A percentile compares a stretch with the other conserved stretches of the same genome.
phyloP scores from a whole-genome alignment of 2,329 filamentous ascomycete species.

The Fusarium aywerte region DNA sequence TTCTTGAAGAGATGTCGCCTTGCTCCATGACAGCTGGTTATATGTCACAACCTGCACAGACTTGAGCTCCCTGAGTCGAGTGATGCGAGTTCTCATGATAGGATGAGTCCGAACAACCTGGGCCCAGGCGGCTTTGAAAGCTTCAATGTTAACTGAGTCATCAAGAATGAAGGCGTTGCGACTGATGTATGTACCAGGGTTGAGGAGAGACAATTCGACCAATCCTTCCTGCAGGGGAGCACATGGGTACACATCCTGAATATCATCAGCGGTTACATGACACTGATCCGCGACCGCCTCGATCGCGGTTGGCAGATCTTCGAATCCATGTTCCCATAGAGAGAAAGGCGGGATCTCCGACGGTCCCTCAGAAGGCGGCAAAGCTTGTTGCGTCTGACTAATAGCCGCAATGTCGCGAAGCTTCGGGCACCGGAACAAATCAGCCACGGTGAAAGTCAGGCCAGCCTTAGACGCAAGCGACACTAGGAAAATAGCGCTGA shows the following conservation, averaged over 20 bases:
- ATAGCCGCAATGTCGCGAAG: conserved; percentile 4
- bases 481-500: conserved; percentile 13
- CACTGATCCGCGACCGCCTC: conserved; percentile 4
- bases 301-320: conserved; percentile 7
- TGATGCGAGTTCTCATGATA: conserved; percentile 10
- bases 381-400: conserved; percentile 4
- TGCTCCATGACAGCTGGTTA: conserved; percentile 6
- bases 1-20: conserved; percentile 3
- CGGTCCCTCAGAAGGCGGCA: conserved; percentile 1
- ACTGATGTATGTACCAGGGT: conserved; percentile 11
- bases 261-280: conserved; percentile 9
- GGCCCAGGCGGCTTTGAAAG: conserved; percentile 11
- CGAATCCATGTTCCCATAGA: conserved; percentile 12
- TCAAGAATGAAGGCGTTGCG: conserved; percentile 8
- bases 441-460: conserved; percentile 4
- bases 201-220: conserved; percentile 10
- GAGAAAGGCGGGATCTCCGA: conserved; percentile 6
- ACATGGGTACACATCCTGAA: conserved; percentile 13
- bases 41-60: conserved; percentile 9
- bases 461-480: conserved; percentile 5
- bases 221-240: conserved; percentile 8
- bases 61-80: conserved; percentile 1
- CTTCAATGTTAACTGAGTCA: conserved; percentile 7
- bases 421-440: conserved; percentile 11
- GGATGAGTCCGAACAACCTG: conserved; percentile 6